Evolutionary conservation across 257 asterid genomes (phyloP).

Genomic region (Solanum pimpinellifolium): DNA sequence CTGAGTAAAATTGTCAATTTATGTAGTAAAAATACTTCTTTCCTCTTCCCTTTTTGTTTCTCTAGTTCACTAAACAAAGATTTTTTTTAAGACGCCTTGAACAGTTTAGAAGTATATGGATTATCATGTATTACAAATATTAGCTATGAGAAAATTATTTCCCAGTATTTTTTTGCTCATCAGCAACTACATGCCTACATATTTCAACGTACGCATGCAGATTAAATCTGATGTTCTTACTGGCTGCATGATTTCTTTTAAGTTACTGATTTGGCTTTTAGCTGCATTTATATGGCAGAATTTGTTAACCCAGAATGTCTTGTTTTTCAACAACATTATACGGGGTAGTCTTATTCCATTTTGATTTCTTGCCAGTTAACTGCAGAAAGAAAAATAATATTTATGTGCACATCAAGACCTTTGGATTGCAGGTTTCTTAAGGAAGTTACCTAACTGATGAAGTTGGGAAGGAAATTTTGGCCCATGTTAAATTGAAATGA

Average conservation of each 20-base stretch:
- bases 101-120: neutral
- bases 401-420: neutral
- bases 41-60: neutral
- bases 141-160: neutral
- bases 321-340: neutral
- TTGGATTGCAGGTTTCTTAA: neutral
- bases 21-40: neutral
- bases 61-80: neutral
- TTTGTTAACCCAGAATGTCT: neutral
- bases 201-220: neutral
- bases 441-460: neutral
- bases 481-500: neutral
- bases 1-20: neutral
- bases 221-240: neutral
- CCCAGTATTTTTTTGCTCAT: neutral
- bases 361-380: neutral
- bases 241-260: neutral
- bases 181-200: neutral
- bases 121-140: neutral
- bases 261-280: neutral
- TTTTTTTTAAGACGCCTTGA: neutral
- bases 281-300: neutral
- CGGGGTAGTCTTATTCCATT: neutral
- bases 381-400: neutral
- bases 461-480: neutral